Conservation (phyloP, 768 basidiomycete genomes). For the Termitomyces sp. region DNA sequence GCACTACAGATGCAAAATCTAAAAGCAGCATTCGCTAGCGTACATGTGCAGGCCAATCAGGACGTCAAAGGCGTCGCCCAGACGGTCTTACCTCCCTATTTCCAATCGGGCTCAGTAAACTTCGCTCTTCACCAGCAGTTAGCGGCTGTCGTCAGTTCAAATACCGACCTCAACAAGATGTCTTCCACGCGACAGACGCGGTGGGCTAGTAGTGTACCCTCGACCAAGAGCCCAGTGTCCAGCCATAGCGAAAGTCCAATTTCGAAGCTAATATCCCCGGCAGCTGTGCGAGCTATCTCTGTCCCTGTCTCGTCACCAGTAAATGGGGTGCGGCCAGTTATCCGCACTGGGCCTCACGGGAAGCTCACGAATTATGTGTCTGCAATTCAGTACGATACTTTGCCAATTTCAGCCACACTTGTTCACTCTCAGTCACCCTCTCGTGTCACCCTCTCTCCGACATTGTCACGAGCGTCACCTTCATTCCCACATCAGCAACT, state of each 20-base stretch:
- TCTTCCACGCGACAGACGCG: background rate
- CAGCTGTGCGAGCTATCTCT: background rate
- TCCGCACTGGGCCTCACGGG: background rate
- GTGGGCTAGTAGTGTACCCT: background rate
- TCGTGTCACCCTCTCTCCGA: conserved; percentile 31
- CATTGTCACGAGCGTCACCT: conserved; percentile 34
- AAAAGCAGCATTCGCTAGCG: background rate
- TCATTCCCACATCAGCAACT: conserved; percentile 50
- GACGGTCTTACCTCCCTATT: background rate
- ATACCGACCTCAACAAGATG: background rate
- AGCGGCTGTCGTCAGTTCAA: background rate
- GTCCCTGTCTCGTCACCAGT: background rate
- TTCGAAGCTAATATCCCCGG: background rate
- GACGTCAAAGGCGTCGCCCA: background rate
- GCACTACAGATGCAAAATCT: background rate
- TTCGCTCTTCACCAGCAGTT: background rate
- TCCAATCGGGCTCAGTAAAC: background rate
- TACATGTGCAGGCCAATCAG: background rate
- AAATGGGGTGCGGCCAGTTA: background rate
- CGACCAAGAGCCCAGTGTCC: background rate
- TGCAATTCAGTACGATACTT: conserved; percentile 12
- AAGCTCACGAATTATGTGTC: background rate
- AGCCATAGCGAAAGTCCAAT: background rate
- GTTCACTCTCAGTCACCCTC: conserved; percentile 40
- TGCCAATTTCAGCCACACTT: conserved; percentile 38